These are phyloP conservation scores for Hypoxylon sp. DNA, from an alignment of 2,329 filamentous ascomycete species.

Conservation along the genomic window DNA sequence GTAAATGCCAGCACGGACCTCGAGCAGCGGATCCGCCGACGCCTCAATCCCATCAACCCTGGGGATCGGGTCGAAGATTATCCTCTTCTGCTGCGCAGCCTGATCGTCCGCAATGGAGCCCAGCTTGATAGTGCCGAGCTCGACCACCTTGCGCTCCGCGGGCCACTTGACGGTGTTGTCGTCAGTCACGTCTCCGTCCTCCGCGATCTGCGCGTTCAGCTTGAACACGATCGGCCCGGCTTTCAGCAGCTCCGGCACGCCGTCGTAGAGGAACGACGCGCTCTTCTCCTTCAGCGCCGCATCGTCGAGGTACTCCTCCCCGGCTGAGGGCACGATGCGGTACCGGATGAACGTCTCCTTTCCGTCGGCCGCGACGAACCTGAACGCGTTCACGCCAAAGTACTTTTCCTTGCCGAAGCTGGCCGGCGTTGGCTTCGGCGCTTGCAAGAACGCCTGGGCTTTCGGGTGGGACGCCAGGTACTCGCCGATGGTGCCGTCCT, in stretches of 20 bases:
- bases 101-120: conserved; percentile 12
- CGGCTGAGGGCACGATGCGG: conserved; percentile 23
- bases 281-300: conserved; percentile 12
- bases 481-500: conserved; percentile 12
- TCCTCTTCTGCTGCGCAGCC: conserved; percentile 54
- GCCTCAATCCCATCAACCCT: conserved; percentile 35
- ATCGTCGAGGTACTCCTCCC: conserved; percentile 19
- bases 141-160: conserved; percentile 16
- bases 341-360: conserved; percentile 28
- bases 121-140: conserved; percentile 21
- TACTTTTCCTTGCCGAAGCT: conserved; percentile 30
- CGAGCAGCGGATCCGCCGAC: conserved; percentile 66
- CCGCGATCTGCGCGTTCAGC: conserved; percentile 30
- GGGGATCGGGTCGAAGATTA: conserved; percentile 70
- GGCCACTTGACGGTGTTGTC: conserved; percentile 34
- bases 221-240: conserved; percentile 19
- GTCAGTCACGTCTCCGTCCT: conserved; percentile 21
- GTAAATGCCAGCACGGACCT: conserved; percentile 70
- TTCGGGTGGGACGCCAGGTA: conserved; percentile 29
- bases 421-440: conserved; percentile 25
- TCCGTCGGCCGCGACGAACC: conserved; percentile 17
- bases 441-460: conserved; percentile 23
- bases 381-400: conserved; percentile 35
- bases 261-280: conserved; percentile 19
- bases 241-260: conserved; percentile 10